phyloP scores from a whole-genome alignment of 371 early-diverging fungal genomes.

The Mucor indicus region DNA sequence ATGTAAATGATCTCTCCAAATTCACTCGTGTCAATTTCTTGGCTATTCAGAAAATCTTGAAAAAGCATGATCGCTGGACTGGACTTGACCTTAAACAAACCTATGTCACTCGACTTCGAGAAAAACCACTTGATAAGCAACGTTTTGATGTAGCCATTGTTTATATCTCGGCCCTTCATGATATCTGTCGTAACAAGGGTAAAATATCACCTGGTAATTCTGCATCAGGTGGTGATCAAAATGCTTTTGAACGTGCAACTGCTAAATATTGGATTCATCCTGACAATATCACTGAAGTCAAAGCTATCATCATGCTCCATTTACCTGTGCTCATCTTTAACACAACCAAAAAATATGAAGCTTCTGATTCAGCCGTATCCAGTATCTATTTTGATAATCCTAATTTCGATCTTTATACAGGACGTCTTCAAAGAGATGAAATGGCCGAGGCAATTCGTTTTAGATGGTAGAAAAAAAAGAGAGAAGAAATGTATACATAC shows the following conservation, averaged over 20 bases:
- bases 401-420: slow-evolving; percentile 35
- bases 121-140: slow-evolving; percentile 26
- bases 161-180: slow-evolving; percentile 26
- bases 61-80: slow-evolving; percentile 82
- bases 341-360: slow-evolving; percentile 15
- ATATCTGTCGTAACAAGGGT: slow-evolving; percentile 20
- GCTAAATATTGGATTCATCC: slow-evolving; percentile 93
- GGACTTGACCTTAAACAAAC: slow-evolving; percentile 12
- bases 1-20: slow-evolving; percentile 84
- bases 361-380: slow-evolving; percentile 25
- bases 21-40: slow-evolving; percentile 91
- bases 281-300: slow-evolving; percentile 94
- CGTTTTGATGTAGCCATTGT: slow-evolving; percentile 25
- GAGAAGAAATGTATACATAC: neutral
- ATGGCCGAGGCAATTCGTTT: slow-evolving; percentile 87
- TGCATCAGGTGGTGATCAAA: slow-evolving; percentile 23
- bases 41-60: slow-evolving; percentile 92
- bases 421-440: slow-evolving; percentile 84
- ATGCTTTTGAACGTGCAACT: slow-evolving; percentile 27
- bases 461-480: slow-evolving; percentile 74
- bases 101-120: slow-evolving; percentile 15
- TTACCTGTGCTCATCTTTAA: slow-evolving; percentile 91
- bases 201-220: slow-evolving; percentile 22
- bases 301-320: slow-evolving; percentile 84
- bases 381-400: slow-evolving; percentile 26